Conservation (phyloP, 305 asterid genomes). For the Stenogyne calaminthoides region DNA sequence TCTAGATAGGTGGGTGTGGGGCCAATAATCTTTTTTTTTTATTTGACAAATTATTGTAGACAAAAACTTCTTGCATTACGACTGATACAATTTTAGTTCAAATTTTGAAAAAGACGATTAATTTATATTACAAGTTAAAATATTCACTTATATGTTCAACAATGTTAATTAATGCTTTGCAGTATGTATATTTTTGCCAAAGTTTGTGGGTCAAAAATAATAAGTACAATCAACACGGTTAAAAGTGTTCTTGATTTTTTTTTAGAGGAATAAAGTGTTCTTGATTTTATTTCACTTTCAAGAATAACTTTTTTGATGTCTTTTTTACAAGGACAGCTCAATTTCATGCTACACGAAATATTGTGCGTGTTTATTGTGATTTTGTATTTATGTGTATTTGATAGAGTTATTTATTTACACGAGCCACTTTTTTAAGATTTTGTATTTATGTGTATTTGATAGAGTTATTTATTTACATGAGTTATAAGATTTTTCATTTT, state of each 20-base stretch:
- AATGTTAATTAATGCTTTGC: no score
- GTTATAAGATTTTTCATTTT: neutral
- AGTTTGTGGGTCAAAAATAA: no score
- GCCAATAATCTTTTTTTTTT: neutral
- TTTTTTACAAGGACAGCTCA: neutral
- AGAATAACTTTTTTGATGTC: neutral
- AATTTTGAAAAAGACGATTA: no score
- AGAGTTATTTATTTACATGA: neutral
- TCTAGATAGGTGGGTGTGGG: slow-evolving; percentile 35
- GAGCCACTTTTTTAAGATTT: neutral
- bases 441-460: neutral
- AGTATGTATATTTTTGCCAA: no score
- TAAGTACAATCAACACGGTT: no score
- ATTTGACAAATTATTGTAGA: no score
- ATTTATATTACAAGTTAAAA: no score
- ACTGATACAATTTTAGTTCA: no score
- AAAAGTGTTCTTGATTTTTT: neutral
- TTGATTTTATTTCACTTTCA: neutral
- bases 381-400: neutral
- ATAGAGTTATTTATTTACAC: neutral
- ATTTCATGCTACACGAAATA: neutral
- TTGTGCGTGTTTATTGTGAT: neutral
- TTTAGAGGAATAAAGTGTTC: neutral
- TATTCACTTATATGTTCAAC: no score
- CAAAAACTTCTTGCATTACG: no score